These are phyloP conservation scores for Amphichorda felina DNA, from an alignment of 2,329 filamentous ascomycete genomes.

Conservation along the genomic window DNA sequence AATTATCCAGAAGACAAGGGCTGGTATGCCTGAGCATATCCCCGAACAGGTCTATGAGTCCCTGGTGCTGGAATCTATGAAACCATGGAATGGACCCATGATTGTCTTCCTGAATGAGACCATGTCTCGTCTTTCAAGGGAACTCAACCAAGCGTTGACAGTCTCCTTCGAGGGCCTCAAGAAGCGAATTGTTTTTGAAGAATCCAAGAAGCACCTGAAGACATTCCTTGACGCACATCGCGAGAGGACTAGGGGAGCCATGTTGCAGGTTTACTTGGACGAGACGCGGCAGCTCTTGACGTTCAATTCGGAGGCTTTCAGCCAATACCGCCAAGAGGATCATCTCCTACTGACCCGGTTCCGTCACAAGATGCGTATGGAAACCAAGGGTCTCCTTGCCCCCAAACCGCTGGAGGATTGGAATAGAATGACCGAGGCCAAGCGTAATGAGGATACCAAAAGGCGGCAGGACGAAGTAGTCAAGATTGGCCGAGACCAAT, in stretches of 20 bases:
- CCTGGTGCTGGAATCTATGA: conserved; percentile 43
- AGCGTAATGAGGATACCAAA: conserved; percentile 29
- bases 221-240: conserved; percentile 29
- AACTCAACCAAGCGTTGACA: conserved; percentile 33
- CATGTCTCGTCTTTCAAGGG: conserved; percentile 31
- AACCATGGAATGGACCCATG: conserved; percentile 44
- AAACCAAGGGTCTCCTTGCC: conserved; percentile 21
- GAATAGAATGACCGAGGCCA: conserved; percentile 35
- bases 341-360: conserved; percentile 29
- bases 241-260: conserved; percentile 19
- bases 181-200: conserved; percentile 36
- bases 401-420: conserved; percentile 20
- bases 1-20: conserved; percentile 39
- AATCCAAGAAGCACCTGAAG: conserved; percentile 29
- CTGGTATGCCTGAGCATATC: conserved; percentile 46
- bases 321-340: conserved; percentile 32
- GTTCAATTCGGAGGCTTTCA: conserved; percentile 36
- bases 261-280: conserved; percentile 34
- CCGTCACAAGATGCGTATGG: conserved; percentile 37
- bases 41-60: conserved; percentile 48
- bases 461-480: conserved; percentile 26
- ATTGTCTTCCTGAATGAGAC: conserved; percentile 33
- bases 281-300: conserved; percentile 47
- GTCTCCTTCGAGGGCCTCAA: conserved; percentile 32
- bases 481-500: conserved; percentile 46